Evolutionary conservation across 768 basidiomycete genomes (phyloP).

Genomic region (Naganishia vaughanmartiniae): DNA sequence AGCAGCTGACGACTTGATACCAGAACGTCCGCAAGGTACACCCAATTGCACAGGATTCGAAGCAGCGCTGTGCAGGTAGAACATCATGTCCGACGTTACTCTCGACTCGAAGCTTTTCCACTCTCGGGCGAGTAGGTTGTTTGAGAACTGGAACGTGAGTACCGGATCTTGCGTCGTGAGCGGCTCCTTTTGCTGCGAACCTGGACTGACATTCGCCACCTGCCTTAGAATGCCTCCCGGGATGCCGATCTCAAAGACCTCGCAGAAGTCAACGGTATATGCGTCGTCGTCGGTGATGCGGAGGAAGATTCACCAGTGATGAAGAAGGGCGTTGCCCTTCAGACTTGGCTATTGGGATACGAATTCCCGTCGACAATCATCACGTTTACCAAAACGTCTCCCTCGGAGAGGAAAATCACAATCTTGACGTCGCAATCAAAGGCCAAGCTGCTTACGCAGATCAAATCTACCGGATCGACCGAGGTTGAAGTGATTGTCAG

Average conservation of each 20-base stretch:
- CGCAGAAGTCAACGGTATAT: constrained; percentile 44
- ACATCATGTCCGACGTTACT: constrained; percentile 47
- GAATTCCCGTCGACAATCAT: constrained; percentile 94
- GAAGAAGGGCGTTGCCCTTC: constrained; percentile 69
- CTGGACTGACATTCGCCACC: not conserved
- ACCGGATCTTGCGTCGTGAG: not conserved
- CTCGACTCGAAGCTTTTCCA: constrained; percentile 47
- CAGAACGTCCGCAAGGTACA: no score
- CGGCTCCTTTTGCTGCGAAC: not conserved
- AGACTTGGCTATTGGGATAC: constrained; percentile 97
- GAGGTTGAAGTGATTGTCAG: constrained; percentile 76
- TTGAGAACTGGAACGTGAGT: constrained; percentile 48
- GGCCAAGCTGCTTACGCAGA: constrained; percentile 81
- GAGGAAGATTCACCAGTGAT: constrained; percentile 83
- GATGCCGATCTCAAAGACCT: constrained; percentile 43
- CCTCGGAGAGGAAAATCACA: constrained; percentile 61
- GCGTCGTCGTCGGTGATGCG: constrained; percentile 53
- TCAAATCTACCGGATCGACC: constrained; percentile 59
- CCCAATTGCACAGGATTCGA: no score
- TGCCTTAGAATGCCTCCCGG: constrained; percentile 30
- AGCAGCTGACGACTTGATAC: no score
- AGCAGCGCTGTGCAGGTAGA: no score
- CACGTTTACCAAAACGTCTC: constrained; percentile 60
- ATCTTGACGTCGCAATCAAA: constrained; percentile 86
- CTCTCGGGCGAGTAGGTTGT: constrained; percentile 45